Percentiles rank a stretch among this genome's conserved stretches.
Conservation (phyloP, 1,284 basidiomycete genomes). For the Cutaneotrichosporon sp. region DNA sequence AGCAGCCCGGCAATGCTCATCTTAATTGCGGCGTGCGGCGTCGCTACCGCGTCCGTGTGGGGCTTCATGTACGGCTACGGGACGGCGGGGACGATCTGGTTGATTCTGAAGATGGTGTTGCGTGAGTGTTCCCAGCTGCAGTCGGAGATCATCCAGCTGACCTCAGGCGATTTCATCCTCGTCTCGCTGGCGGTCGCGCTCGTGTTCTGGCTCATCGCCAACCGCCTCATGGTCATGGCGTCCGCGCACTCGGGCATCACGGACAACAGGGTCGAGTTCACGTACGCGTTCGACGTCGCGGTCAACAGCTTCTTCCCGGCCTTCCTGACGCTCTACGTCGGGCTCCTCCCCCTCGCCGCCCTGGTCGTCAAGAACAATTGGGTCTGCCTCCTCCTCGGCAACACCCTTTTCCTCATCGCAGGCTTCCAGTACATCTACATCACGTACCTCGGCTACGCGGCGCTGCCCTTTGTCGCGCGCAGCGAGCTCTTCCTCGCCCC, state of each 20-base stretch:
- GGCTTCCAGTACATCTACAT: constrained; percentile 85
- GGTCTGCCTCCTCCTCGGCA: constrained; percentile 90
- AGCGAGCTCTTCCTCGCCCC: constrained; percentile 84
- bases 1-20: constrained; percentile 77
- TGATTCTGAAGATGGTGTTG: constrained; percentile 77
- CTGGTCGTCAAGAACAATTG: constrained; percentile 80
- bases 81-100: constrained; percentile 60
- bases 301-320: constrained; percentile 93
- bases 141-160: no score
- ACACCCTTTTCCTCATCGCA: constrained; percentile 85
- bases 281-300: constrained; percentile 91
- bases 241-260: constrained; percentile 63
- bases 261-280: constrained; percentile 80
- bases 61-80: constrained; percentile 74
- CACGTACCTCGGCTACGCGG: constrained; percentile 80
- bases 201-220: constrained; percentile 76
- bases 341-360: constrained; percentile 78
- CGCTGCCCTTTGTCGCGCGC: constrained; percentile 86
- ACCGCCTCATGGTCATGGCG: constrained; percentile 69
- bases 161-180: constrained; percentile 69
- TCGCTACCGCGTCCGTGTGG: constrained; percentile 80
- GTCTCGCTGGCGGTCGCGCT: constrained; percentile 72
- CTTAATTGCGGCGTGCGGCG: constrained; percentile 68
- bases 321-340: constrained; percentile 82
- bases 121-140: constrained; percentile 53